Evolutionary conservation across 2,329 filamentous ascomycete genomes (phyloP), one percentile per base, ranked within the genome.

Genomic region (Colletotrichum magnum): DNA sequence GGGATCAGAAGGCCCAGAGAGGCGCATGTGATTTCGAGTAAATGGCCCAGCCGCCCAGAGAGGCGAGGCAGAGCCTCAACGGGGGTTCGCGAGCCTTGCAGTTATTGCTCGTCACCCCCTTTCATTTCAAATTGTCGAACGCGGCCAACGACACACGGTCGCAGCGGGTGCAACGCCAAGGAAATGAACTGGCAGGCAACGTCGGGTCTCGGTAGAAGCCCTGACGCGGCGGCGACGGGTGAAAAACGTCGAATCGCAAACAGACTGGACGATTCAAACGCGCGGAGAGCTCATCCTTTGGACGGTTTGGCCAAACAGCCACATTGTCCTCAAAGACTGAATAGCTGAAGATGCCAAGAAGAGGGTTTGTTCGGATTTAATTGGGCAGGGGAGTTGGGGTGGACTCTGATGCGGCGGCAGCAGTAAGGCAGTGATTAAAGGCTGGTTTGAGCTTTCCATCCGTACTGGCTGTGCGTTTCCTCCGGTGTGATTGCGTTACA

Each of bases 391-490:
- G 41, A 54, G 28, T 39, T 6, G 1, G 7, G 15, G 60, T 59
- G 47, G 36, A 28, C 26, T 41, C n/a, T 47, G 43, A 18, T 9
- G 43, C 43, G 43, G 43, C 15, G 16, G 15, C 43, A 18, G 43
- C 16, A 47, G 43, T 18, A 24, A 32, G 9, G 5, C 12, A 39
- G 58, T 41, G 52, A 54, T 59, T 54, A n/a, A 36, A 59, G 53
- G n/a, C n/a, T 58, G 65, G 65, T 48, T 68, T 58, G 60, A 64
- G 53, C 65, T 53, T 53, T 43, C 48, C 18, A 43, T 28, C 24
- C 18, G 26, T 12, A 18, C 51, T 21, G 57, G 36, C 16, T 24
- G 28, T 41, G 24, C 16, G 45, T 28, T 50, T 39, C 26, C 41
- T 12, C 28, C 57, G 57, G 43, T 47, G 36, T 43, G n/a, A 6